Conservation (phyloP, 2,329 filamentous ascomycete species). For the Tolypocladium inflatum region DNA sequence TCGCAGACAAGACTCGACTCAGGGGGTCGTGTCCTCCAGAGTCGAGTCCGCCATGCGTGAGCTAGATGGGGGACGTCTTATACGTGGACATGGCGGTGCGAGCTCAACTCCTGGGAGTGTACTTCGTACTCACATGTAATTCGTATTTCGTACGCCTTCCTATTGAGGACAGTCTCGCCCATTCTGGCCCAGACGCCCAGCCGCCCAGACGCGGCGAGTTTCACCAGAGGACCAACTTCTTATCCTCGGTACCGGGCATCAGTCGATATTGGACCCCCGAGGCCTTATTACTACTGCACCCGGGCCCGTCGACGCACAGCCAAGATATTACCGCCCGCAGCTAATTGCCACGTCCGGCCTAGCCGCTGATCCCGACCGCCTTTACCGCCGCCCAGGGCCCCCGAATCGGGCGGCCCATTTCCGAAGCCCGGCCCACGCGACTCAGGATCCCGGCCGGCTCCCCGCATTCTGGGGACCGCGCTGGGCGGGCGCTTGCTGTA, state of each 20-base stretch:
- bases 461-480: background rate
- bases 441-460: background rate
- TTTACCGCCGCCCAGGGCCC: background rate
- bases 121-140: too few species aligned
- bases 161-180: background rate
- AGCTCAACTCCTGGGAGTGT: background rate
- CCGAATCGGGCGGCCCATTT: background rate
- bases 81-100: background rate
- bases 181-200: background rate
- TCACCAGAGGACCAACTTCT: background rate
- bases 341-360: background rate
- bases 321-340: background rate
- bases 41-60: background rate
- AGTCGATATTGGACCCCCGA: background rate
- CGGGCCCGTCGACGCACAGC: background rate
- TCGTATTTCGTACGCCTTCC: background rate
- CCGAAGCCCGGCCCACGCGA: background rate
- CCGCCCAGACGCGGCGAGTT: background rate
- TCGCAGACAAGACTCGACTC: background rate
- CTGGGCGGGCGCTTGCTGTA: background rate
- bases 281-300: background rate
- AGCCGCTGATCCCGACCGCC: background rate
- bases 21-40: background rate
- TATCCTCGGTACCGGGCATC: background rate
- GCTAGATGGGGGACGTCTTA: background rate